A percentile compares a stretch with the other conserved stretches of the same genome.
Conservation (phyloP, 2,329 filamentous ascomycete genomes). For the Diaporthe velutina region DNA sequence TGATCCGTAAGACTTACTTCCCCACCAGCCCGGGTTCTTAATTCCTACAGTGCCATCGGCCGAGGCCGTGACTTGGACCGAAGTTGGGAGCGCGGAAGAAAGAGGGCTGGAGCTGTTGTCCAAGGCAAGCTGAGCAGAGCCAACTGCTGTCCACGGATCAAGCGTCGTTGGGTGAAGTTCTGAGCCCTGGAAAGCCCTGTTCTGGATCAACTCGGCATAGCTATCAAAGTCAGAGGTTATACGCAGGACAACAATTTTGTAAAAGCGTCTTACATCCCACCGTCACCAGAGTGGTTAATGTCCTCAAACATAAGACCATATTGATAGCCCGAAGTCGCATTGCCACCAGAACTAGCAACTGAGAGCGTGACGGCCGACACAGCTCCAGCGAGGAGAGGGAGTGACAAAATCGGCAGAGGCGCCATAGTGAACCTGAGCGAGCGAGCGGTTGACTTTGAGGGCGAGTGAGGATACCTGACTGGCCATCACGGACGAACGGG, state of each 20-base stretch:
- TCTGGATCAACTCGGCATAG: conserved; percentile 78
- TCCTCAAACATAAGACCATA: conserved; percentile 63
- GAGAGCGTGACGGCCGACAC: conserved; percentile 40
- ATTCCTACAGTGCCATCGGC: conserved; percentile 33
- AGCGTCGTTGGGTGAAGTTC: conserved; percentile 57
- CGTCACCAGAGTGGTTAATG: conserved; percentile 78
- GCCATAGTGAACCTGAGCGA: conserved; percentile 19
- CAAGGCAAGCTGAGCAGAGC: conserved; percentile 59
- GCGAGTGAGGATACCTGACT: neutral
- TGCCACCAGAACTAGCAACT: conserved; percentile 48
- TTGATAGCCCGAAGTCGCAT: conserved; percentile 52
- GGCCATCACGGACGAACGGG: conserved; percentile 1
- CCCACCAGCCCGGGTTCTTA: conserved; percentile 39
- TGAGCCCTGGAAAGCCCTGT: conserved; percentile 76
- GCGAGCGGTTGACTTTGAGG: neutral
- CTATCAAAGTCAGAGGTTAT: neutral
- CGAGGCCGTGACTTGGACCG: conserved; percentile 56
- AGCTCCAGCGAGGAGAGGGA: conserved; percentile 30
- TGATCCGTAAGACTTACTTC: conserved; percentile 24
- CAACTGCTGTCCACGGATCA: conserved; percentile 59
- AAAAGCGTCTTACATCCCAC: conserved; percentile 63
- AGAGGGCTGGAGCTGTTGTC: conserved; percentile 61
- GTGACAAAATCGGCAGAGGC: conserved; percentile 33
- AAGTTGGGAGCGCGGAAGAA: conserved; percentile 64
- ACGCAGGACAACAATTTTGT: too few species aligned